Evolutionary conservation across 1,284 basidiomycete genomes (phyloP).

Genomic region (Cyathus olla): DNA sequence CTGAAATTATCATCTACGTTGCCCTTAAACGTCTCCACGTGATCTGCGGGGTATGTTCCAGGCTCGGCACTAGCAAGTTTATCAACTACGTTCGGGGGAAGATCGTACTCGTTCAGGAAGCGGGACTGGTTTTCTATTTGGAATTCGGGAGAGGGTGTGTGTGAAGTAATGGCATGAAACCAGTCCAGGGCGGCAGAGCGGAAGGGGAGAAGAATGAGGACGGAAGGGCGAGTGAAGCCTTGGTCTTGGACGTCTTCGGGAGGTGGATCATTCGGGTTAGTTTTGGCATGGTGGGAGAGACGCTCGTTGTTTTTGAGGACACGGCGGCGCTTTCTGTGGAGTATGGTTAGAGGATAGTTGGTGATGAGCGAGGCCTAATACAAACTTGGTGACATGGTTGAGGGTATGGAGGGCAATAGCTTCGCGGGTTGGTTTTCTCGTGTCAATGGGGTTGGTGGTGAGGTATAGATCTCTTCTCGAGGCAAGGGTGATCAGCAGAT

Average conservation of each 20-base stretch:
- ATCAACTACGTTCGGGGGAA: constrained; percentile 86
- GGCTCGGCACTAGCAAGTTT: constrained; percentile 82
- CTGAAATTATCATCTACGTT: constrained; percentile 98
- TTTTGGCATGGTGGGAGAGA: constrained; percentile 75
- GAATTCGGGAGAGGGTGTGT: constrained; percentile 72
- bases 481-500: constrained; percentile 73
- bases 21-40: constrained; percentile 95
- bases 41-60: constrained; percentile 89
- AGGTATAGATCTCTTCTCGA: constrained; percentile 83
- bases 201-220: constrained; percentile 93
- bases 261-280: constrained; percentile 57
- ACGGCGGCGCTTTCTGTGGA: constrained; percentile 86
- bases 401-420: constrained; percentile 81
- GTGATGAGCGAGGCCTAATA: neutral
- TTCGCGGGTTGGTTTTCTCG: constrained; percentile 67
- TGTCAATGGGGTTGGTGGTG: constrained; percentile 68
- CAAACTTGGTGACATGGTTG: constrained; percentile 89
- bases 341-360: constrained; percentile 15
- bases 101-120: constrained; percentile 85
- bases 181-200: constrained; percentile 90
- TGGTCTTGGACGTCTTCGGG: constrained; percentile 91
- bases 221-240: constrained; percentile 96
- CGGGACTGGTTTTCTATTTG: constrained; percentile 90
- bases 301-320: constrained; percentile 97
- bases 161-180: constrained; percentile 76